A percentile compares a stretch with the other conserved stretches of the same genome.
phyloP scores from a whole-genome alignment of 1,284 basidiomycete genomes.

The Neonothopanus nambi region DNA sequence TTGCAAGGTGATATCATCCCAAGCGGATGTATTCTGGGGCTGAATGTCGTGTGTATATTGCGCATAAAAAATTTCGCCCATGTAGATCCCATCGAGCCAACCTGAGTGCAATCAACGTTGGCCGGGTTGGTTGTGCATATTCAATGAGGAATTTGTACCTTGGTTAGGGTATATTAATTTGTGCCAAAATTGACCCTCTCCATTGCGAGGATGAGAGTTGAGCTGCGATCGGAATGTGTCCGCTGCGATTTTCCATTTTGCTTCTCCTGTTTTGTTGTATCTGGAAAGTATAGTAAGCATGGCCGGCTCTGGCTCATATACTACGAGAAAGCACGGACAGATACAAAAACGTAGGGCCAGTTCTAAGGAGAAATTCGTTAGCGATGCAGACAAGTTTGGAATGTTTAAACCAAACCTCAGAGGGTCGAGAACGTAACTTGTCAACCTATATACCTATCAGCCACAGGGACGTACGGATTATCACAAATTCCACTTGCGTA shows the following conservation, averaged over 20 bases:
- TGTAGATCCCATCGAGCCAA: slow-evolving; percentile 50
- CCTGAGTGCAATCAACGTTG: slow-evolving; percentile 25
- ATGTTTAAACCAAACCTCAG: slow-evolving; percentile 28
- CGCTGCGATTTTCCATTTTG: slow-evolving; percentile 41
- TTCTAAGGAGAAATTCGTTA: slow-evolving; percentile 23
- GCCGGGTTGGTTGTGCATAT: too few species aligned
- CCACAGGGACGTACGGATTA: neutral
- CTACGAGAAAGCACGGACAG: slow-evolving; percentile 23
- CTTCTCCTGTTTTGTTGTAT: slow-evolving; percentile 32
- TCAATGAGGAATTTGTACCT: too few species aligned
- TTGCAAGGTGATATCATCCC: slow-evolving; percentile 46
- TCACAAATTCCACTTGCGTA: slow-evolving; percentile 32
- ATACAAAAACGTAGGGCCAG: slow-evolving; percentile 40
- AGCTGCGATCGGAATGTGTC: slow-evolving; percentile 39
- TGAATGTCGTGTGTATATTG: slow-evolving; percentile 41
- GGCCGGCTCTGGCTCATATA: neutral
- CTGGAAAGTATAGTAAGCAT: slow-evolving; percentile 19
- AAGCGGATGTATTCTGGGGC: slow-evolving; percentile 39
- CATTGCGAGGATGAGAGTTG: slow-evolving; percentile 41
- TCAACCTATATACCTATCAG: slow-evolving; percentile 22
- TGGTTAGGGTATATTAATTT: slow-evolving; percentile 42
- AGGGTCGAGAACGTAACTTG: slow-evolving; percentile 35
- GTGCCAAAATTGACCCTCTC: slow-evolving; percentile 47
- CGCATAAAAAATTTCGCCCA: slow-evolving; percentile 48
- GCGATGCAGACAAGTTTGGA: neutral